A percentile compares a stretch with the other conserved stretches of the same genome.
phyloP scores from a whole-genome alignment of 1,284 basidiomycete genomes.

The Trichosporon sp. region DNA sequence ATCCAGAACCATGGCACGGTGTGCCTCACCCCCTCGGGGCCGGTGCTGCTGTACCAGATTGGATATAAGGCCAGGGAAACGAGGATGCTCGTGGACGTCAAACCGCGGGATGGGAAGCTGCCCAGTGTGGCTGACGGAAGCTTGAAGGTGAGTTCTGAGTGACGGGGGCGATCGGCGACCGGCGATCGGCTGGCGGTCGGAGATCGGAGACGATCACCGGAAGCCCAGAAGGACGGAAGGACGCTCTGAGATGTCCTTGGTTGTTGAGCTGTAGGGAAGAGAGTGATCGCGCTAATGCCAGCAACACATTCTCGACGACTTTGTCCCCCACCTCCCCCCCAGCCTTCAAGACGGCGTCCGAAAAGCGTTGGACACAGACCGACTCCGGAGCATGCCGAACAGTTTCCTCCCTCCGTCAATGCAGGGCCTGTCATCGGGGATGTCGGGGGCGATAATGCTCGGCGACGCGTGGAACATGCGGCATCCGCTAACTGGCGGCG shows the following conservation, averaged over 20 bases:
- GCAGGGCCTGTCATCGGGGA: conserved; percentile 60
- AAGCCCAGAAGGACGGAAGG: no score
- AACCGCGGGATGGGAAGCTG: conserved; percentile 58
- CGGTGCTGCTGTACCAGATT: conserved; percentile 86
- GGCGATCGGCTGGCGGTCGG: no score
- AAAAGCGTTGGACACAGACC: conserved; percentile 61
- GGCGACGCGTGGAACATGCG: conserved; percentile 99
- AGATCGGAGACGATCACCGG: no score
- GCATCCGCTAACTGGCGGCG: conserved; percentile 93
- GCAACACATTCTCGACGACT: conserved; percentile 63
- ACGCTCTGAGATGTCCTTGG: no score
- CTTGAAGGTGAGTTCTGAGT: conserved; percentile 57
- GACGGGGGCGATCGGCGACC: no score
- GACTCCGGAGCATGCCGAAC: conserved; percentile 90
- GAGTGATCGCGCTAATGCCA: conserved; percentile 34
- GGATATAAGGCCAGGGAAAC: conserved; percentile 61
- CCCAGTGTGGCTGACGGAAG: conserved; percentile 59
- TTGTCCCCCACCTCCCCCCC: conserved; percentile 72
- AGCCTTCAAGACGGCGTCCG: conserved; percentile 60
- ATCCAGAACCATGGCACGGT: conserved; percentile 84
- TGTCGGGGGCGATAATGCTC: conserved; percentile 69
- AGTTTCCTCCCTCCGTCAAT: conserved; percentile 80
- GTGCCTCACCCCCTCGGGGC: conserved; percentile 65
- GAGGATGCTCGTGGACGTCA: conserved; percentile 88
- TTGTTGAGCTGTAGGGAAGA: conserved; percentile 6